Percentiles rank a stretch among this genome's conserved stretches.
Conservation (phyloP, 225 moss, liverwort and hornwort species). For the Climacium dendroides region DNA sequence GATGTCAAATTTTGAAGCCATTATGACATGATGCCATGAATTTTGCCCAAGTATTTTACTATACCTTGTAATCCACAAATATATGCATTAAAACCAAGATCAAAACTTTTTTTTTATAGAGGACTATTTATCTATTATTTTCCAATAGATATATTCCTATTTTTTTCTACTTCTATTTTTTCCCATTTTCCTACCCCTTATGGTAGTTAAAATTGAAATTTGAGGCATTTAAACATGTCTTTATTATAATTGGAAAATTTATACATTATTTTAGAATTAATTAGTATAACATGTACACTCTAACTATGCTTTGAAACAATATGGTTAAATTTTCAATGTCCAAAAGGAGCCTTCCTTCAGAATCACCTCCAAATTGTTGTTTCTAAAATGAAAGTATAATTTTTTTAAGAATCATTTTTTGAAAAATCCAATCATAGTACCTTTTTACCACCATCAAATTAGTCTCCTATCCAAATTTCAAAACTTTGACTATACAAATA, state of each 20-base stretch:
- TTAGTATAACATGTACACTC: no score
- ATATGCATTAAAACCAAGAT: no score
- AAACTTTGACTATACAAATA: neutral
- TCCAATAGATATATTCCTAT: no score
- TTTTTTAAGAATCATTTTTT: neutral
- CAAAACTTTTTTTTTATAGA: no score
- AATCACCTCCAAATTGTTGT: neutral
- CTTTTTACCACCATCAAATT: neutral
- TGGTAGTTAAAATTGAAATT: no score
- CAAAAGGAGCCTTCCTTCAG: fast-evolving
- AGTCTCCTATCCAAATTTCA: fast-evolving
- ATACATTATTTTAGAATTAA: no score
- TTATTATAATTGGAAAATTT: no score
- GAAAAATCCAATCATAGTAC: neutral
- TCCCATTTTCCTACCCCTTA: no score
- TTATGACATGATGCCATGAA: neutral
- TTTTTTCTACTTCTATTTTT: no score
- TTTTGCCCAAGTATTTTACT: neutral
- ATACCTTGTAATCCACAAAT: no score
- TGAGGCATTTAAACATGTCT: no score
- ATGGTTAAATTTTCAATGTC: neutral
- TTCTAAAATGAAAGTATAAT: neutral
- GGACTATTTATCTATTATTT: no score
- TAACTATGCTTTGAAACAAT: neutral
- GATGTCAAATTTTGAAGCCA: neutral